Base-by-base conservation (phyloP, 2,329 filamentous ascomycete genomes). In the Fusarium circinatum region DNA sequence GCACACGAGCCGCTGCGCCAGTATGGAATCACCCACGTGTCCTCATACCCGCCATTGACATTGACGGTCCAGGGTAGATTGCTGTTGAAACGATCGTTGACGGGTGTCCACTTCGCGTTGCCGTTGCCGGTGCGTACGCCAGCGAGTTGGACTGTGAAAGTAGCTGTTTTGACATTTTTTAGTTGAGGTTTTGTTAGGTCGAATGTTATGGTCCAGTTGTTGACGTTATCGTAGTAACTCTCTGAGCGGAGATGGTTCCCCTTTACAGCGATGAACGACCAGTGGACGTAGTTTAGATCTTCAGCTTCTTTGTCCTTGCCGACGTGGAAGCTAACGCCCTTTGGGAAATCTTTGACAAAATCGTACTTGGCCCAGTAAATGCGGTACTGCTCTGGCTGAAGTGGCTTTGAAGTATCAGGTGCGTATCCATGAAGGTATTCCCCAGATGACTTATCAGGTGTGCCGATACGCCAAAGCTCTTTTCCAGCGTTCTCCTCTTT, bases 201-300 rank as follows among this genome's bases (percentile, higher is more conserved):
- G 62, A 89, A 91, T 1, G 84, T 76, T 28, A 90, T 81, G 1
- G 86, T 90, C 89, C 88, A 90, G 77, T 90, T 89, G 76, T 89
- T 89, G 22, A 89, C 83, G 62, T 84, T 84, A 7, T 84, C 80
- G 45, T 81, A 81, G 60, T 85, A 84, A 8, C 83, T 79, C 45
- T 84, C 79, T 4, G 82, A 75, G 6, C 85, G 82, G 1, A 84
- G 57, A 15, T 79, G 84, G 72, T 89, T 86, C 8, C 83, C 87
- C 20, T 87, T 82, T 4, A 86, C 86, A 2, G 89, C 89, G 69
- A 89, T 90, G 14, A 89, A 88, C 45, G 86, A 87, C 90, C 89
- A 92, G 75, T 92, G 90, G 1, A 91, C 86, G 54, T 91, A 90
- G 76, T 91, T 91, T 54, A 90, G 82, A 68, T 89, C 86, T 5